These are phyloP conservation scores for Thalassiosira oceanica DNA, from an alignment of 352 stramenopile species.

Conservation along the genomic window DNA sequence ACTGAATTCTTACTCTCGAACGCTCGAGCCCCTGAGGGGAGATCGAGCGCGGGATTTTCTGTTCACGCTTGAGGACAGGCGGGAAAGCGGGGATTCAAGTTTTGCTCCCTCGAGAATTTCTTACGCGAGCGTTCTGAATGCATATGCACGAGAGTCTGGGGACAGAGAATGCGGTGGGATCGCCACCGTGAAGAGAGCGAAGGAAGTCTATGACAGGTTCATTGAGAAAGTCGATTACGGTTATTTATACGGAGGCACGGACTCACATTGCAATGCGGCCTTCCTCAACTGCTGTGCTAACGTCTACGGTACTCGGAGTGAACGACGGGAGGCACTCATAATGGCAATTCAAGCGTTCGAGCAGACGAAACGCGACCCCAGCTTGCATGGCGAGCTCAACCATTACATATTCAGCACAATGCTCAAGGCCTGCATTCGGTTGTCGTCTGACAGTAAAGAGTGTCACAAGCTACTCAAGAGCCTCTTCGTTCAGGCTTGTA, in stretches of 20 bases:
- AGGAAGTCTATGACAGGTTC: slow-evolving; percentile 37
- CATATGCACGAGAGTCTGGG: slow-evolving; percentile 24
- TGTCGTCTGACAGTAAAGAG: slow-evolving; percentile 30
- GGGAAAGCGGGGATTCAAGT: not conserved
- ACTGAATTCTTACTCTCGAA: slow-evolving; percentile 34
- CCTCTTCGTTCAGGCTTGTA: slow-evolving; percentile 40
- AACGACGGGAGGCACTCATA: slow-evolving; percentile 36
- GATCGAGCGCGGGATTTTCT: slow-evolving; percentile 40
- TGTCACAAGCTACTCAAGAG: slow-evolving; percentile 31
- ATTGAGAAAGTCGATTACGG: slow-evolving; percentile 24
- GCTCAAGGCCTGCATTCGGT: slow-evolving; percentile 36
- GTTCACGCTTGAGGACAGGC: slow-evolving; percentile 10
- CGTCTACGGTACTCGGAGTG: slow-evolving; percentile 22
- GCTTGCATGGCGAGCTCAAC: slow-evolving; percentile 32
- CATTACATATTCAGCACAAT: slow-evolving; percentile 47
- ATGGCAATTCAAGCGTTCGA: slow-evolving; percentile 45
- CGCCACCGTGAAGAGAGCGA: slow-evolving; percentile 27
- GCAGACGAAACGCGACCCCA: slow-evolving; percentile 31
- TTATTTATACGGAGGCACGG: slow-evolving; percentile 13
- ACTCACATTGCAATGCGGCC: slow-evolving; percentile 34
- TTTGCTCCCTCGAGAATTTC: slow-evolving; percentile 27
- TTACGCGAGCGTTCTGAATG: slow-evolving; percentile 48
- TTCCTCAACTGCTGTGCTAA: slow-evolving; percentile 52
- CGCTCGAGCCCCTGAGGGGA: slow-evolving; percentile 8
- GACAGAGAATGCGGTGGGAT: slow-evolving; percentile 33